Percentiles rank a stretch among this genome's conserved stretches.
phyloP scores from a whole-genome alignment of 1,284 basidiomycete species.

The Tausonia pullulans region DNA sequence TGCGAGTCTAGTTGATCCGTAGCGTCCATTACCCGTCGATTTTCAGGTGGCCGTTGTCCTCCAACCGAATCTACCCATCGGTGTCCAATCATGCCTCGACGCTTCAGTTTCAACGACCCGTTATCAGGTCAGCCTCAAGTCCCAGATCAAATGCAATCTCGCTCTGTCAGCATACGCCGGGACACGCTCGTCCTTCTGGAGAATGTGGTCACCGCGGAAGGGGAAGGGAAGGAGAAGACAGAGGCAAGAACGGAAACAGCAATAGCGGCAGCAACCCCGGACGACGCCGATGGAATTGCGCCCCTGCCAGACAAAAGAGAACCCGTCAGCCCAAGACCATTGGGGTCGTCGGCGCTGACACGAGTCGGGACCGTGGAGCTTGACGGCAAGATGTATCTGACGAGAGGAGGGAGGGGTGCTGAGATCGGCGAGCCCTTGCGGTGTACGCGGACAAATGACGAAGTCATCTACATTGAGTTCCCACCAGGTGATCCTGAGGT shows the following conservation, averaged over 20 bases:
- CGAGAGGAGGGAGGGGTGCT: not conserved
- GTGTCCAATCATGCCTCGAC: too few relatives aligned
- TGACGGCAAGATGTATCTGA: not conserved
- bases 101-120: too few relatives aligned
- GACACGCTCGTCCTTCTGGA: too few relatives aligned
- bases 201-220: too few relatives aligned
- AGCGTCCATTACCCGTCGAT: too few relatives aligned
- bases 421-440: constrained; percentile 5
- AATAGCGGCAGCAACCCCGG: not conserved
- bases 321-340: not conserved
- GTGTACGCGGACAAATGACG: constrained; percentile 2
- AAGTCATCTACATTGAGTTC: constrained; percentile 10
- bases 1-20: too few relatives aligned
- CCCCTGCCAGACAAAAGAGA: not conserved
- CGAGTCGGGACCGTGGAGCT: not conserved
- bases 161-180: too few relatives aligned
- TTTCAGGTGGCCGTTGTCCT: too few relatives aligned
- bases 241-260: not conserved
- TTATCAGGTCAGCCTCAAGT: too few relatives aligned
- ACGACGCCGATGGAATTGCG: not conserved
- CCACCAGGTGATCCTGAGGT: constrained; percentile 12
- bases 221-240: not conserved
- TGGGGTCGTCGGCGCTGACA: not conserved
- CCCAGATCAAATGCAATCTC: too few relatives aligned
- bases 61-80: too few relatives aligned